Evolutionary conservation across 768 basidiomycete species (phyloP), one percentile per base, ranked within the genome.

Genomic region (Sutorius australiensis): DNA sequence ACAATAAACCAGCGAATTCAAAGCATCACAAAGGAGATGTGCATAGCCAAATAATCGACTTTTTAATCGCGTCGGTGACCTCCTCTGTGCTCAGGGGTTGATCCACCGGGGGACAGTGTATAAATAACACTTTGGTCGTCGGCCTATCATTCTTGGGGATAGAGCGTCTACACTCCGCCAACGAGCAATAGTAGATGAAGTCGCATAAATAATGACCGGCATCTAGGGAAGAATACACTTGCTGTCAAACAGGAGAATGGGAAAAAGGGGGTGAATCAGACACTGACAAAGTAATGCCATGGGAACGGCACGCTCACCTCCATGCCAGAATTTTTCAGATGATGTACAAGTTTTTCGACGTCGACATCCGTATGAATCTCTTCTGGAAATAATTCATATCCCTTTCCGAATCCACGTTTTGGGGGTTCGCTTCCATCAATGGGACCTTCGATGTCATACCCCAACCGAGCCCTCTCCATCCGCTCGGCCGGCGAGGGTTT

Each of bases 181-280:
- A 76, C 10, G 86, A 87, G 62, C 85, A 84, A 61, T 86, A 90
- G 65, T 85, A 87, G 54, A 84, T 79, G 66, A 85, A 89, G 70
- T 89, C 87, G 64, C 84, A 87, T 11, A 89, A 69, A 66, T 83
- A 90, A 64, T 86, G 84, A 0, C 87, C 87, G 14, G 86, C 83
- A 62, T 89, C 87, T 76, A 84, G 79, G 3, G 87, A 88, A 17
- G 83, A 77, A 63, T 84, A 82, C 19, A 87, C 82, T 70, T 83
- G 77, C 84, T 87, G 60, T 45, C 45, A 47, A 54, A 46, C 2
- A 37, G 28, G 41, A 38, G 50, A 50, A 30, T 32, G 40, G 50
- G 45, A 30, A 16, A n/a, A 6, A 19, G 24, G 37, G 34, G 49
- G 53, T 17, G 33, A 28, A 48, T 55, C 41, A 56, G 52, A 44